Conservation (phyloP, 1,284 basidiomycete genomes). For the Trichosporon inkin region DNA sequence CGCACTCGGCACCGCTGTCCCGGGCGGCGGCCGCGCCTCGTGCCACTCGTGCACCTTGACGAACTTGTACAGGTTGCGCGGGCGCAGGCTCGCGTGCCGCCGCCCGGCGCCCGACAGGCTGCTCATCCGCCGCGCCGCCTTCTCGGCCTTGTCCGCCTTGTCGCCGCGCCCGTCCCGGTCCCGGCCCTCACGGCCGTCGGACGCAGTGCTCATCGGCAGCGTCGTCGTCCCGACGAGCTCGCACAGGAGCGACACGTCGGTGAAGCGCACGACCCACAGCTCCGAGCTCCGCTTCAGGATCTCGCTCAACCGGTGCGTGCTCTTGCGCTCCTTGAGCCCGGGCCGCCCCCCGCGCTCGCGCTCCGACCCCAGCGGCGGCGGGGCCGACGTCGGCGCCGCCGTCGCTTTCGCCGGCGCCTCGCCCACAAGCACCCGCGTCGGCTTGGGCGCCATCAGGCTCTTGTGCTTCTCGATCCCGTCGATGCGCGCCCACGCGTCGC, state of each 20-base stretch:
- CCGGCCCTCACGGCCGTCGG: slow-evolving; percentile 44
- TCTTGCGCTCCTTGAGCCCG: slow-evolving; percentile 62
- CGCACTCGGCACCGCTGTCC: slow-evolving; percentile 4
- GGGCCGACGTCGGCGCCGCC: no score
- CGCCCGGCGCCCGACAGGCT: slow-evolving; percentile 58
- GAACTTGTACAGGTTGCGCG: slow-evolving; percentile 76
- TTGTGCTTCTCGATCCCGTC: slow-evolving; percentile 78
- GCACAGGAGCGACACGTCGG: slow-evolving; percentile 89
- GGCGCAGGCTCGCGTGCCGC: slow-evolving; percentile 65
- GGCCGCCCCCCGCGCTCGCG: not conserved
- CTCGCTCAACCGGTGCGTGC: slow-evolving; percentile 78
- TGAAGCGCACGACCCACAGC: slow-evolving; percentile 88
- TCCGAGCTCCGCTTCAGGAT: slow-evolving; percentile 57
- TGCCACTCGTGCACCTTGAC: slow-evolving; percentile 78
- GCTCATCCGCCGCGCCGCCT: slow-evolving; percentile 10
- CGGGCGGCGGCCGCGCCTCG: slow-evolving; percentile 13
- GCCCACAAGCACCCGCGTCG: slow-evolving; percentile 77
- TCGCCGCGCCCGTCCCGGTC: slow-evolving; percentile 57
- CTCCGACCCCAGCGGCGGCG: no score
- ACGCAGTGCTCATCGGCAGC: slow-evolving; percentile 62
- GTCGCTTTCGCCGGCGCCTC: slow-evolving; percentile 60
- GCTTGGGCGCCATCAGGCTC: slow-evolving; percentile 76
- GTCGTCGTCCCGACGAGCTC: slow-evolving; percentile 84
- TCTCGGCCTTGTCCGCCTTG: slow-evolving; percentile 4
- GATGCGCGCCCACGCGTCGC: slow-evolving; percentile 91